phyloP scores from a whole-genome alignment of 192 early-diverging fungal species.

The Dissophora ornata region DNA sequence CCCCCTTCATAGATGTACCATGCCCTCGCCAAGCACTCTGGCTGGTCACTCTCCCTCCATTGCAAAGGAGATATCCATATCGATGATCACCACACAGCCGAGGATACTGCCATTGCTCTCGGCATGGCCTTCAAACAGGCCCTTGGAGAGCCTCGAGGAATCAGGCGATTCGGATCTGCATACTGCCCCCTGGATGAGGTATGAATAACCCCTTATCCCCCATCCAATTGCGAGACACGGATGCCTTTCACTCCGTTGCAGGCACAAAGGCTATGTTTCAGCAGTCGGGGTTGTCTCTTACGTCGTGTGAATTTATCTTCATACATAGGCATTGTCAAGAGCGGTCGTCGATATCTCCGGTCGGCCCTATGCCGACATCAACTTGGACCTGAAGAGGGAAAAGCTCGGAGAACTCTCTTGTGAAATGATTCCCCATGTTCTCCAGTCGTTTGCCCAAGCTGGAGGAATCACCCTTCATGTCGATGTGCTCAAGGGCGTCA shows the following conservation, averaged over 20 bases:
- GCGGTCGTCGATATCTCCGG: constrained; percentile 99
- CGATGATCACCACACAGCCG: constrained; percentile 98
- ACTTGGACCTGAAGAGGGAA: constrained; percentile 92
- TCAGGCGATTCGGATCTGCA: constrained; percentile 92
- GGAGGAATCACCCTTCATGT: constrained; percentile 97
- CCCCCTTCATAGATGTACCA: constrained; percentile 87
- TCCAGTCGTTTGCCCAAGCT: constrained; percentile 90
- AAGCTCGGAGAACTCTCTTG: constrained; percentile 89
- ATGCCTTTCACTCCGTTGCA: too few species aligned
- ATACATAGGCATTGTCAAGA: constrained; percentile 80
- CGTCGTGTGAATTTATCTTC: too few species aligned
- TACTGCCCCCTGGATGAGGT: constrained; percentile 97
- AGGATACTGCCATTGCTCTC: constrained; percentile 94
- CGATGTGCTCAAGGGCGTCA: constrained; percentile 92
- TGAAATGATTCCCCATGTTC: constrained; percentile 99
- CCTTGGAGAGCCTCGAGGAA: constrained; percentile 87
- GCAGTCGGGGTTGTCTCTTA: too few species aligned
- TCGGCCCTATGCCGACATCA: constrained; percentile 83
- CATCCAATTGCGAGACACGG: too few species aligned
- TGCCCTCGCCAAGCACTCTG: constrained; percentile 95
- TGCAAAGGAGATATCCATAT: constrained; percentile 97
- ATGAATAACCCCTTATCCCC: too few species aligned
- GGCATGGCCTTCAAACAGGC: constrained; percentile 95
- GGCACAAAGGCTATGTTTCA: too few species aligned
- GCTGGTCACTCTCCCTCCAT: constrained; percentile 86